Conservation (phyloP, 169 alveolate species). For the Babesia bovis region DNA sequence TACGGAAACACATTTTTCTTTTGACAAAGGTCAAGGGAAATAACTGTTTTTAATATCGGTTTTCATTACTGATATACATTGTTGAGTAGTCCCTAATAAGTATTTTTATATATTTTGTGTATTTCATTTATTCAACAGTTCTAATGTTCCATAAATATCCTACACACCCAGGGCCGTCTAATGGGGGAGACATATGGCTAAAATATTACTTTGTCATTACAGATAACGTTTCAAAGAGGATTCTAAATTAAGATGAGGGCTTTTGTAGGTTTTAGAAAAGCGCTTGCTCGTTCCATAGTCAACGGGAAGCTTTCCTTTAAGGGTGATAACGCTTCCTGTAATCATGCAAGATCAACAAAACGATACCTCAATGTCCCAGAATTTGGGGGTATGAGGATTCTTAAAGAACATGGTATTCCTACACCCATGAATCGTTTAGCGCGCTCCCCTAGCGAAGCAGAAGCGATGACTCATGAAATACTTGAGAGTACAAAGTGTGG, state of each 20-base stretch:
- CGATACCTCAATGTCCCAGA: conserved; percentile 77
- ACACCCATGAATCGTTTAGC: conserved; percentile 76
- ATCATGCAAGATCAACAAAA: conserved; percentile 2
- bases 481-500: conserved; percentile 54
- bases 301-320: conserved; percentile 14
- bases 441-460: conserved; percentile 77
- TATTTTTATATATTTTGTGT: background rate
- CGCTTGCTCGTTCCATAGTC: conserved; percentile 5
- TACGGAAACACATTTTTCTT: conserved; percentile 30
- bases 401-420: conserved; percentile 70
- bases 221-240: background rate
- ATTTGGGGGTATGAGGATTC: conserved; percentile 69
- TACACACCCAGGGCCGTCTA: conserved; percentile 13
- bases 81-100: background rate
- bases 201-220: background rate
- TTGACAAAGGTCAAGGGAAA: background rate
- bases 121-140: background rate
- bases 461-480: conserved; percentile 68
- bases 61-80: background rate
- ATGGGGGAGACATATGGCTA: conserved; percentile 3
- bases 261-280: background rate
- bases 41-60: background rate
- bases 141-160: background rate
- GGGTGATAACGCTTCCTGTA: conserved; percentile 4
- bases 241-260: background rate